Conservation (phyloP, 768 basidiomycete genomes). For the Mrakia hoshinonis region DNA sequence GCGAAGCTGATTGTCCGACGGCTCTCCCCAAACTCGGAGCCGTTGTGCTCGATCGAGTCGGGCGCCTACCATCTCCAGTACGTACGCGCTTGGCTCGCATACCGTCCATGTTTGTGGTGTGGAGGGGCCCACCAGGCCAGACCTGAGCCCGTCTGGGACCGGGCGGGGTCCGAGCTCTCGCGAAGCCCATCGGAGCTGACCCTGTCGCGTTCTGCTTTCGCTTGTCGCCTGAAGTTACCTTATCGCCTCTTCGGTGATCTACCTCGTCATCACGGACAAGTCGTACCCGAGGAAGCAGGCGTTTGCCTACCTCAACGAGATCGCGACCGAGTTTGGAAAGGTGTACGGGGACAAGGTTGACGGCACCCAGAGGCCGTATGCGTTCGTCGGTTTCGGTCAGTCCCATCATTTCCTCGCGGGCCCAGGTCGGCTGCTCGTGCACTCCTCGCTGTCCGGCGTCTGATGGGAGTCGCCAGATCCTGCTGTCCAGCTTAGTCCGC, state of each 20-base stretch:
- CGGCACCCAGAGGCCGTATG: conserved; percentile 87
- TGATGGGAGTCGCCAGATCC: too few relatives aligned
- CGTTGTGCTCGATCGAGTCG: conserved; percentile 92
- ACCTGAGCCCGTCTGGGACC: not conserved
- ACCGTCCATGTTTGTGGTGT: too few relatives aligned
- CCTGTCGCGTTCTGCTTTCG: conserved; percentile 4
- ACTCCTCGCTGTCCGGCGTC: too few relatives aligned
- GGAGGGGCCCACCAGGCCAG: too few relatives aligned
- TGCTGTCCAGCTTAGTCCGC: too few relatives aligned
- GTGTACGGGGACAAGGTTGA: conserved; percentile 93
- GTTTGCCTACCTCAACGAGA: conserved; percentile 93
- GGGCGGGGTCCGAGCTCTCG: not conserved
- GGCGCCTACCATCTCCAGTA: conserved; percentile 93
- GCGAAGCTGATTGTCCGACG: conserved; percentile 92
- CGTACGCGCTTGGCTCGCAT: too few relatives aligned
- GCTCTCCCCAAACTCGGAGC: conserved; percentile 86
- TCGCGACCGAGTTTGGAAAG: conserved; percentile 87
- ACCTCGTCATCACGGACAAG: conserved; percentile 89
- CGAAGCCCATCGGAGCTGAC: conserved; percentile 2
- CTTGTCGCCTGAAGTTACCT: conserved; percentile 60
- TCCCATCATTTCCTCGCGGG: conserved; percentile 26
- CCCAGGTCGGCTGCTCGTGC: not conserved
- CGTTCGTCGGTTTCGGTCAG: conserved; percentile 94
- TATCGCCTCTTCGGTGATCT: conserved; percentile 86
- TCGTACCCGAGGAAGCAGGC: conserved; percentile 87